Percentiles rank a stretch among this genome's conserved stretches.
phyloP scores from a whole-genome alignment of 768 basidiomycete genomes.

The Termitomyces sp. region DNA sequence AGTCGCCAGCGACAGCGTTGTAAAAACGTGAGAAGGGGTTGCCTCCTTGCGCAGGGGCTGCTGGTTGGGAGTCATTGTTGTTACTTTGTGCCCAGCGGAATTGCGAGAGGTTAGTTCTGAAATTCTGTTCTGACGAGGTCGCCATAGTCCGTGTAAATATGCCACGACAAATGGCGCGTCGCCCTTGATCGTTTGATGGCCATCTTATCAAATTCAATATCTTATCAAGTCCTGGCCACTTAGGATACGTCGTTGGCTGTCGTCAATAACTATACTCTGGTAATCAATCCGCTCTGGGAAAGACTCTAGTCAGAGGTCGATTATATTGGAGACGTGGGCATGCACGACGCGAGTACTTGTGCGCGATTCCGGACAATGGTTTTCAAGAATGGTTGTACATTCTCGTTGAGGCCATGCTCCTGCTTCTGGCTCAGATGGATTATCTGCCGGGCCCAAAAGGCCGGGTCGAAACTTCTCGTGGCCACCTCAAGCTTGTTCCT shows the following conservation, averaged over 20 bases:
- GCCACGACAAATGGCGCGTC: slow-evolving; percentile 7
- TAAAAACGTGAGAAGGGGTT: slow-evolving; percentile 89
- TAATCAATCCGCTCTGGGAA: background rate
- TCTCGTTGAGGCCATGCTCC: too few species aligned
- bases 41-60: slow-evolving; percentile 27
- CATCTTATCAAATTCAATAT: slow-evolving; percentile 1
- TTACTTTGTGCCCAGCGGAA: slow-evolving; percentile 82
- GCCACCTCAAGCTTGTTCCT: too few species aligned
- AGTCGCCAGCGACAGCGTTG: slow-evolving; percentile 78
- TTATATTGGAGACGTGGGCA: background rate
- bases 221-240: background rate
- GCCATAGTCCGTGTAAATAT: slow-evolving; percentile 17
- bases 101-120: slow-evolving; percentile 73
- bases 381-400: too few species aligned
- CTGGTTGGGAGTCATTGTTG: slow-evolving; percentile 58
- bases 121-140: slow-evolving; percentile 56
- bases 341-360: too few species aligned
- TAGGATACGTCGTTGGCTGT: too few species aligned
- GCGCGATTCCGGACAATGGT: too few species aligned
- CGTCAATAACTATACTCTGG: background rate
- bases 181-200: background rate
- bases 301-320: too few species aligned
- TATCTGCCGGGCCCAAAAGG: too few species aligned
- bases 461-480: too few species aligned
- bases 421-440: too few species aligned